phyloP scores from a whole-genome alignment of 2,329 filamentous ascomycete species.

The Trichoderma simmonsii region DNA sequence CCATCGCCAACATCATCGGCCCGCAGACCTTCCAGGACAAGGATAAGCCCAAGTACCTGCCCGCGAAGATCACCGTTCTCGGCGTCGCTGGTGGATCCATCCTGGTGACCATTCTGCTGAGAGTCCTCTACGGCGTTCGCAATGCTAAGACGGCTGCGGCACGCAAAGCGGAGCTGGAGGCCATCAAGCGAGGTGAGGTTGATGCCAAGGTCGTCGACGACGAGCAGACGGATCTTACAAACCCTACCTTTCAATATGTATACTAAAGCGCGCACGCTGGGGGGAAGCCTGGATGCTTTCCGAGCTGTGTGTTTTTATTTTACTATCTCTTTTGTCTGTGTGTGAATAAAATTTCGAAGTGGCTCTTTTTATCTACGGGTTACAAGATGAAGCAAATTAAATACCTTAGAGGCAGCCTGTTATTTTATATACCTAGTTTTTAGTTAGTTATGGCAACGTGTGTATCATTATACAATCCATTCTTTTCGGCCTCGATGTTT shows the following conservation, averaged over 20 bases:
- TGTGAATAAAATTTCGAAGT: background rate
- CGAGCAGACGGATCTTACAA: slow-evolving; percentile 36
- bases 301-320: background rate
- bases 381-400: background rate
- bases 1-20: slow-evolving; percentile 42
- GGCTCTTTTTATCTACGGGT: background rate
- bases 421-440: background rate
- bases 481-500: background rate
- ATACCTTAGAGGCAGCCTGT: background rate
- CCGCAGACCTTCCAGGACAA: slow-evolving; percentile 32
- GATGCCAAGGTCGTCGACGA: slow-evolving; percentile 22
- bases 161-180: slow-evolving; percentile 24
- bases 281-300: background rate
- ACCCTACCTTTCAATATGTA: slow-evolving; percentile 26
- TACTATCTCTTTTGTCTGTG: background rate
- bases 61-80: slow-evolving; percentile 48
- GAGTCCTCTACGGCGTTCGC: slow-evolving; percentile 33
- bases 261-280: slow-evolving; percentile 17
- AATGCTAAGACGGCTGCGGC: slow-evolving; percentile 40
- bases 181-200: slow-evolving; percentile 33
- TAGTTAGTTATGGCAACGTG: background rate
- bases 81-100: slow-evolving; percentile 40
- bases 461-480: slow-evolving; percentile 1
- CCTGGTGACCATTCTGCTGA: slow-evolving; percentile 33
- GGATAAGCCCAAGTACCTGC: slow-evolving; percentile 48